Percentiles rank a stretch among this genome's conserved stretches.
Evolutionary conservation across 1,284 basidiomycete species (phyloP).

Genomic region (Taiwanofungus camphoratus): DNA sequence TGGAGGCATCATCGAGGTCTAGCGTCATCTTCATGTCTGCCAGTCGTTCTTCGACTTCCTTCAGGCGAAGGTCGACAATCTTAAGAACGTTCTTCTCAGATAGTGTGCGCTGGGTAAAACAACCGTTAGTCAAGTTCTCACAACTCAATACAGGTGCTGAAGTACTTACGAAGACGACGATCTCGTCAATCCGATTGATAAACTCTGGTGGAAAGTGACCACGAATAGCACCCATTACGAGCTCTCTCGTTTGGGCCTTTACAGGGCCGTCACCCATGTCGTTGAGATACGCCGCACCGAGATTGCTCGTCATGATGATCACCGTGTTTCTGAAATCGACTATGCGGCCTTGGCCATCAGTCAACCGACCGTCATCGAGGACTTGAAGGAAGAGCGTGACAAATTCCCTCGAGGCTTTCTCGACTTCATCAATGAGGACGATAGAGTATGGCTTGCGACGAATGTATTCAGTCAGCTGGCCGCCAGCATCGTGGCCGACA

Average conservation of each 20-base stretch:
- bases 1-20: conserved; percentile 71
- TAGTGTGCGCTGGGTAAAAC: conserved; percentile 61
- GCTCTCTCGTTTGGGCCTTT: conserved; percentile 51
- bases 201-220: conserved; percentile 91
- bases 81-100: conserved; percentile 71
- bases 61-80: conserved; percentile 82
- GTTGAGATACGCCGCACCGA: conserved; percentile 75
- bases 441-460: conserved; percentile 83
- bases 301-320: conserved; percentile 93
- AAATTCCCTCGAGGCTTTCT: conserved; percentile 88
- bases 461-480: conserved; percentile 89
- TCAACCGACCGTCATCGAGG: conserved; percentile 92
- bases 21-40: conserved; percentile 76
- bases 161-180: conserved; percentile 78
- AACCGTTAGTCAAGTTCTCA: conserved; percentile 27
- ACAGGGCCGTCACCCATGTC: conserved; percentile 75
- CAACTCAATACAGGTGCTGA: no score
- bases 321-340: conserved; percentile 84
- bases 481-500: conserved; percentile 88
- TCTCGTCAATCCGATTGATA: conserved; percentile 87
- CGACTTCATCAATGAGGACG: conserved; percentile 81
- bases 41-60: conserved; percentile 62
- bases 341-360: conserved; percentile 80
- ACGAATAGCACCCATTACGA: conserved; percentile 78
- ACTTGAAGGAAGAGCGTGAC: conserved; percentile 92